phyloP scores from a whole-genome alignment of 2,329 filamentous ascomycete genomes.

The Tricladium varicosporioides region DNA sequence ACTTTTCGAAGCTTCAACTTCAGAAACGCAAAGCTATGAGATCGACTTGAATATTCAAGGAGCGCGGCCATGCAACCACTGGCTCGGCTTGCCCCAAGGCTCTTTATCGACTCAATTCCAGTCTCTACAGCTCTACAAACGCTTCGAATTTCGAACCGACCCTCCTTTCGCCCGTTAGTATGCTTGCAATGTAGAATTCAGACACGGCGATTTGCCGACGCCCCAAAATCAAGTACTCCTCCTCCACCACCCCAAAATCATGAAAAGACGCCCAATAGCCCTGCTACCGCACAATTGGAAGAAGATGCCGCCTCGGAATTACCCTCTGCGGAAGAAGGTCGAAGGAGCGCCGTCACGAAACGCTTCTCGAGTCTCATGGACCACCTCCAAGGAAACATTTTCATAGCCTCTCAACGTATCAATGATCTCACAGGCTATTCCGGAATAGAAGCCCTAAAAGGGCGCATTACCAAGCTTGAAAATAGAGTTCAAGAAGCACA shows the following conservation, averaged over 20 bases:
- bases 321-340: constrained; percentile 46
- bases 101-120: constrained; percentile 28
- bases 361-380: constrained; percentile 77
- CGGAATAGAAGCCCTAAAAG: constrained; percentile 82
- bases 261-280: background rate
- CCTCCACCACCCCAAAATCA: constrained; percentile 3
- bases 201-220: constrained; percentile 32
- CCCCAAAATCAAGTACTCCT: constrained; percentile 25
- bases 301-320: constrained; percentile 35
- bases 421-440: constrained; percentile 95
- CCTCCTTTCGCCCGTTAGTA: constrained; percentile 33
- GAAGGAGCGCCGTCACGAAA: constrained; percentile 42
- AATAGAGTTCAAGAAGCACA: constrained; percentile 57
- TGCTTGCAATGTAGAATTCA: constrained; percentile 42
- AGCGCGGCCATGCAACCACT: constrained; percentile 33
- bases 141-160: constrained; percentile 20
- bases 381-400: constrained; percentile 78
- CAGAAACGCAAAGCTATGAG: constrained; percentile 11
- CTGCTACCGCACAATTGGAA: background rate
- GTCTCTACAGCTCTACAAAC: constrained; percentile 20
- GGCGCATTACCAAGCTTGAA: constrained; percentile 70
- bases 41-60: constrained; percentile 12
- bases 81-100: constrained; percentile 30
- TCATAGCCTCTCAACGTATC: constrained; percentile 81
- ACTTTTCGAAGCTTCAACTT: constrained; percentile 12